A percentile compares a stretch with the other conserved stretches of the same genome.
These are phyloP conservation scores for Lasiodiplodia sp. DNA, from an alignment of 2,329 filamentous ascomycete species.

Conservation along the genomic window DNA sequence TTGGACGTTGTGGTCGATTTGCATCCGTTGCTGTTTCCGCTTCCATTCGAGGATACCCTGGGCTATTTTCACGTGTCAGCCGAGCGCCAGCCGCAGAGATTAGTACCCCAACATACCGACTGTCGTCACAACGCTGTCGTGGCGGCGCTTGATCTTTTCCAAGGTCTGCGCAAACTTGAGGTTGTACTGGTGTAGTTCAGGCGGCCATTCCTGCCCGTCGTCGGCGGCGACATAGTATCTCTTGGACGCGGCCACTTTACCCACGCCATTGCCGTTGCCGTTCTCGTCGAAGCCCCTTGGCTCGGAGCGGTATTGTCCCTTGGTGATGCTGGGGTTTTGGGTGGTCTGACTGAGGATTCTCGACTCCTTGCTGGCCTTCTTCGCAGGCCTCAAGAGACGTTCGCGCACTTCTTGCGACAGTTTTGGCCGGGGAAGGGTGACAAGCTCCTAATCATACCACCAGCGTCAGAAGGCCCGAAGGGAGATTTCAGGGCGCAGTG, in stretches of 20 bases:
- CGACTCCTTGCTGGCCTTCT: constrained; percentile 63
- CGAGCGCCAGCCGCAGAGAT: not conserved
- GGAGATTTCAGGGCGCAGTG: constrained; percentile 28
- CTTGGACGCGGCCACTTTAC: constrained; percentile 58
- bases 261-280: constrained; percentile 58
- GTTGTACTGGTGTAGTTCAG: constrained; percentile 94
- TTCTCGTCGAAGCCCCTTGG: constrained; percentile 47
- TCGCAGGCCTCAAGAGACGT: constrained; percentile 75
- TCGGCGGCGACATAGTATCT: constrained; percentile 94
- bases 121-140: constrained; percentile 96
- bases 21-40: constrained; percentile 92
- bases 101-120: constrained; percentile 58
- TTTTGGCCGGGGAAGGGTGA: constrained; percentile 78
- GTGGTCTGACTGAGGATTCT: constrained; percentile 82
- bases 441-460: constrained; percentile 76
- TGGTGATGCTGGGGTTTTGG: constrained; percentile 85
- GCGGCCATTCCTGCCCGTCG: constrained; percentile 87
- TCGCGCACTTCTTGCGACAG: constrained; percentile 79
- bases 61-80: constrained; percentile 53
- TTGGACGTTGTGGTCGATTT: constrained; percentile 97
- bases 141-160: constrained; percentile 92
- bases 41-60: constrained; percentile 99
- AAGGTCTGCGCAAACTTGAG: constrained; percentile 86
- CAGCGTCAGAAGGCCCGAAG: constrained; percentile 34
- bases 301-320: constrained; percentile 76